Evolutionary conservation across 2,329 filamentous ascomycete genomes (phyloP), one percentile per base, ranked within the genome.

Genomic region (Botryosphaeria dothidea): DNA sequence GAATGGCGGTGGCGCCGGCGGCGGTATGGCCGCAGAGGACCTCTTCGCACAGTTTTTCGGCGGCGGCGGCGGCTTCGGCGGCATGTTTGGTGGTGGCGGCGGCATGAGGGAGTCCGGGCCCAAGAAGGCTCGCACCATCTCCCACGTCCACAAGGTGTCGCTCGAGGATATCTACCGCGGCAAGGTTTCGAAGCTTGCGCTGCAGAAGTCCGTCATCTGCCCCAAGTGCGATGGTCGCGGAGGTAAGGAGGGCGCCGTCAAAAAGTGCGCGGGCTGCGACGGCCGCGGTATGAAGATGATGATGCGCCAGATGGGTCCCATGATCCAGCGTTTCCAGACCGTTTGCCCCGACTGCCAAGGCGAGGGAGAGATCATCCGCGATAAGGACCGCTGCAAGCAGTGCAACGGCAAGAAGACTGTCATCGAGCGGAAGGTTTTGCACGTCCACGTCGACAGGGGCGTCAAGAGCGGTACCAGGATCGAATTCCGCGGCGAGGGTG

Each of bases 281-380:
- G 95, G 95, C 70, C 88, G 91, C 69, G 95, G 95, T 80, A 97
- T 97, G 92, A 98, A 98, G 90, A 97, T 92, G 45, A 98, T 99
- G 94, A 97, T 99, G 95, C 91, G 96, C 77, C 95, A 99, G 82
- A 98, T 99, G 93, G 95, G 95, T 60, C 95, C 95, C 66, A 99
- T 99, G 95, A 98, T 99, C 72, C 96, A 99, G 83, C 92, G 95
- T 66, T 99, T 99, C 88, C 95, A 99, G 85, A 98, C 94, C 31
- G 93, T 97, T 73, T 99, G 95, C 86, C 92, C 93, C 29, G 96
- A 99, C 82, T 99, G 95, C 79, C 94, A 95, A 72, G 96, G 96
- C 68, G 95, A 99, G 80, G 94, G 95, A 67, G 95, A 99, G 84
- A 93, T 90, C 70, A 94, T 99, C 79, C 92, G 92, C 76, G 94